Percentiles rank a stretch among this genome's conserved stretches.
Evolutionary conservation across 2,329 filamentous ascomycete genomes (phyloP).

Genomic region (Zymoseptoria tritici): DNA sequence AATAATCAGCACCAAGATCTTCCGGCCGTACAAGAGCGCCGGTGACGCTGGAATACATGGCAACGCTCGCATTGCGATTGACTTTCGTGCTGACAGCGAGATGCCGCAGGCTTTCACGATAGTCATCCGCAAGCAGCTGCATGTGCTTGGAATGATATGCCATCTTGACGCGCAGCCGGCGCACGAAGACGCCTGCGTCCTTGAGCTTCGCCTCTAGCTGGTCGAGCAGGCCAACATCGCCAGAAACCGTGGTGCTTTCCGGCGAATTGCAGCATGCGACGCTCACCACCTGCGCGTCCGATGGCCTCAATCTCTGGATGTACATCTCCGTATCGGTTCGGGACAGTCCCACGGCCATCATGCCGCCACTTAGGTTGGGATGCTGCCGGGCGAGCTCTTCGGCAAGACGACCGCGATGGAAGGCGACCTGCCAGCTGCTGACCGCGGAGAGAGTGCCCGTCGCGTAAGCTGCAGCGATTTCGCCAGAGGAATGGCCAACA

Average conservation of each 20-base stretch:
- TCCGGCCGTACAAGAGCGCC: not conserved
- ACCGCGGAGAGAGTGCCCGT: conserved; percentile 14
- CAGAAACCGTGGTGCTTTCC: not conserved
- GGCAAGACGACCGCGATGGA: conserved; percentile 9
- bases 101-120: not conserved
- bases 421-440: conserved; percentile 5
- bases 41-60: not conserved
- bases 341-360: conserved; percentile 27
- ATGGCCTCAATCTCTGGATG: conserved; percentile 17
- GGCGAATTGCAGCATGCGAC: conserved; percentile 3
- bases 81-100: not conserved
- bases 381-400: not conserved
- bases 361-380: conserved; percentile 16
- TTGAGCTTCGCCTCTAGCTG: not conserved
- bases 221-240: not conserved
- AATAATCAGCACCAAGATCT: not conserved
- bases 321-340: not conserved
- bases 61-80: not conserved
- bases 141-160: conserved; percentile 1
- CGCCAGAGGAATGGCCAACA: conserved; percentile 28
- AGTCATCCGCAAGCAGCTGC: not conserved
- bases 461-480: conserved; percentile 30
- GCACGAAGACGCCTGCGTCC: not conserved
- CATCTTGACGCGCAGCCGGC: not conserved
- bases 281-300: no score